Percentiles rank a stretch among this genome's conserved stretches.
Evolutionary conservation across 768 basidiomycete genomes (phyloP).

Genomic region (Tylopilus subfusipes): DNA sequence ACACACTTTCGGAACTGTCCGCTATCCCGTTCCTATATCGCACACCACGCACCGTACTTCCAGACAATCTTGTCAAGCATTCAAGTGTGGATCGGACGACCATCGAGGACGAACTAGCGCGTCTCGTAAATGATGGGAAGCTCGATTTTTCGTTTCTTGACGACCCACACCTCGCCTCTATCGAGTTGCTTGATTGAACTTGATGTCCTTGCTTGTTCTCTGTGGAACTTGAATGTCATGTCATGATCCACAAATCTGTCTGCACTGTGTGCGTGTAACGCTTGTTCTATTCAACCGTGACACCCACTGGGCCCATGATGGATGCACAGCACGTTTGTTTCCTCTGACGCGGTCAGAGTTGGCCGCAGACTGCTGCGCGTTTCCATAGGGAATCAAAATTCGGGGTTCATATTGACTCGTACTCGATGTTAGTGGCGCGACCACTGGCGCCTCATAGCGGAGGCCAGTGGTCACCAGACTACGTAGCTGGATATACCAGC

Average conservation of each 20-base stretch:
- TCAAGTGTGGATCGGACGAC: conserved; percentile 9
- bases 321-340: no score
- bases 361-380: background rate
- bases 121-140: conserved; percentile 18
- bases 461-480: no score
- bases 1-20: conserved; percentile 24
- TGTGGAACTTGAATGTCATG: conserved; percentile 6
- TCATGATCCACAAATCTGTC: background rate
- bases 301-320: no score
- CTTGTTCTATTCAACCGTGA: no score
- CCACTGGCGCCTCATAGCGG: no score
- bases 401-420: no score
- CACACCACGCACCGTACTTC: conserved; percentile 14
- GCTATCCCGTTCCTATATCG: conserved; percentile 31
- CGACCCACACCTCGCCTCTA: conserved; percentile 9
- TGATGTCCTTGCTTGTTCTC: background rate
- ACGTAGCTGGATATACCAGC: no score
- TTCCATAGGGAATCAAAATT: no score
- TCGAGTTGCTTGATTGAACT: conserved; percentile 14
- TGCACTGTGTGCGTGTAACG: background rate
- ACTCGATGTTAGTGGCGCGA: no score
- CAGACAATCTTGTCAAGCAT: background rate
- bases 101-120: conserved; percentile 20
- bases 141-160: conserved; percentile 30
- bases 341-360: background rate